Base-by-base conservation (phyloP, 768 basidiomycete species). In the Naganishia friedmannii region DNA sequence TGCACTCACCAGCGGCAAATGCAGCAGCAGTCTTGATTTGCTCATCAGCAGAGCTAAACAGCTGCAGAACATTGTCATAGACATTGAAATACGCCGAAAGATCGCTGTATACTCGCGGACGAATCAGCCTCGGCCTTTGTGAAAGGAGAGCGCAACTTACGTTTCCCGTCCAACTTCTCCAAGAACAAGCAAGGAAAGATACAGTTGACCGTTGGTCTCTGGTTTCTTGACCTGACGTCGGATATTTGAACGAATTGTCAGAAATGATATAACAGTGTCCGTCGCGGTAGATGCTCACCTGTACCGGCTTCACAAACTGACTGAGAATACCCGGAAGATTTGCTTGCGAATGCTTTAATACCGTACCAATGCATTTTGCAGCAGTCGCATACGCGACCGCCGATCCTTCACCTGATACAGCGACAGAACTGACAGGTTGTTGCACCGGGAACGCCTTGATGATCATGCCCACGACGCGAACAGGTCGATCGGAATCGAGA, bases 141-240 rank as follows among this genome's bases (percentile, higher is more conserved):
- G 21, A 13, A 12, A 21, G 29, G 48, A 26, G 23, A 7, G 48
- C 21, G 12, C 48, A 8, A 13, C 68, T 37, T 45, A 69, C 9
- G 5, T n/a, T 66, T 88, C 89, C 39, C 94, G 88, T 37, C 95
- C 96, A 48, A 98, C 85, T 80, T 98, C 96, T 56, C 96, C 96
- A 60, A 98, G 84, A 48, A 92, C 89, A 17, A 96, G 84, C 67
- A 98, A 84, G 74, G 92, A 90, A 28, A 99, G 85, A 37, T 92
- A 88, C 8, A 92, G 85, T 48, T 88, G 84, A 0, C 87, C 84
- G 21, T 89, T 81, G 73, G 87, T 87, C 8, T 88, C 86, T 78
- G 83, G 82, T 45, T 71, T 42, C n/a, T 63, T 45, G n/a, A 63
- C 60, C 60, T 63, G 29, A n/a, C 23, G 39, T 23, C 15, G 3